phyloP scores from a whole-genome alignment of 1,284 basidiomycete genomes.

The Violaceomyces palustris region DNA sequence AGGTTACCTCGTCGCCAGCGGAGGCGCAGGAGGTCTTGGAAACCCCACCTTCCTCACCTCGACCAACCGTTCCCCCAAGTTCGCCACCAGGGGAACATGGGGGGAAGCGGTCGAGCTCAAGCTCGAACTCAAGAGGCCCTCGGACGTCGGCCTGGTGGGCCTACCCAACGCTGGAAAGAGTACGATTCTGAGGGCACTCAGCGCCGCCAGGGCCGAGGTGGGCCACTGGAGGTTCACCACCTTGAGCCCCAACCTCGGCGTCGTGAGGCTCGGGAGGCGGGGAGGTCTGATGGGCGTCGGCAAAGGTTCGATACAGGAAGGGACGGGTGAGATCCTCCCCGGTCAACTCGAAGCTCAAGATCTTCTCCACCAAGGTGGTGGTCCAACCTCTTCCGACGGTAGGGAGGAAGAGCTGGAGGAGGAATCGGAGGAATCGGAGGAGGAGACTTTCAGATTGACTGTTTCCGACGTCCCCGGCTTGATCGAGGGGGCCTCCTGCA shows the following conservation, averaged over 20 bases:
- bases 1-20: conserved; percentile 55
- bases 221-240: conserved; percentile 93
- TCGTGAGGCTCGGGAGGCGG: conserved; percentile 74
- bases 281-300: conserved; percentile 26
- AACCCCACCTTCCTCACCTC: conserved; percentile 78
- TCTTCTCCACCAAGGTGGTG: neutral
- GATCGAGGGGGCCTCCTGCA: conserved; percentile 74
- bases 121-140: conserved; percentile 89
- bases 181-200: conserved; percentile 82
- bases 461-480: conserved; percentile 97
- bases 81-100: conserved; percentile 61
- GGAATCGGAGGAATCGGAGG: conserved; percentile 31
- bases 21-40: conserved; percentile 79
- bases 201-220: conserved; percentile 75
- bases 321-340: conserved; percentile 10
- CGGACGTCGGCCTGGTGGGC: conserved; percentile 90
- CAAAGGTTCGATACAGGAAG: conserved; percentile 13
- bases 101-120: conserved; percentile 77
- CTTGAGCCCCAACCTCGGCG: conserved; percentile 89
- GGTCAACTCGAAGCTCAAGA: neutral
- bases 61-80: conserved; percentile 52
- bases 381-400: neutral
- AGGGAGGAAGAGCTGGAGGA: conserved; percentile 67
- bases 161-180: conserved; percentile 79
- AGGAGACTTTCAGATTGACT: conserved; percentile 69